phyloP scores from a whole-genome alignment of 1,284 basidiomycete genomes.

The Cutaneotrichosporon sp. region DNA sequence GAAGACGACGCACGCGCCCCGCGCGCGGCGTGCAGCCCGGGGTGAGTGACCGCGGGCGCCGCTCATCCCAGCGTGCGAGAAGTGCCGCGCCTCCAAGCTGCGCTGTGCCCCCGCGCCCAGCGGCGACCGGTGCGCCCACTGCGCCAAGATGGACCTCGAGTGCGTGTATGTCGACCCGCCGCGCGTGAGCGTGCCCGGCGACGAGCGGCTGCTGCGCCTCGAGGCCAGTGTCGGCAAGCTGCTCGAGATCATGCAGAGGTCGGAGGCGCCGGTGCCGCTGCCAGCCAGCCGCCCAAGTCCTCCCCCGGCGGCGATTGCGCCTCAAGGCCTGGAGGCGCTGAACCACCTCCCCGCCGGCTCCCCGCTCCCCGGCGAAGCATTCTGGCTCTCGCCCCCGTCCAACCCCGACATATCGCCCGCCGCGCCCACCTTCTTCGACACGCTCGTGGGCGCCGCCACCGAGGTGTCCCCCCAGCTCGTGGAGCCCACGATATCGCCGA shows the following conservation, averaged over 20 bases:
- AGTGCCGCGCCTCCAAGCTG: conserved; percentile 26
- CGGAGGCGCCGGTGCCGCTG: background rate
- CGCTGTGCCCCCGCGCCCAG: conserved; percentile 24
- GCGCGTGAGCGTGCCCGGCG: conserved; percentile 7
- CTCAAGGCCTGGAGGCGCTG: background rate
- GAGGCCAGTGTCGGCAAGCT: conserved; percentile 24
- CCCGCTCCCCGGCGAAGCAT: too few species aligned
- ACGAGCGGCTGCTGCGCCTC: conserved; percentile 15
- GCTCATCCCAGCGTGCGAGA: conserved; percentile 25
- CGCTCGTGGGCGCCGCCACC: conserved; percentile 7
- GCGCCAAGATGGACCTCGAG: conserved; percentile 16
- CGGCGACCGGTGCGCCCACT: conserved; percentile 24
- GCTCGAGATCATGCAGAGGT: conserved; percentile 30
- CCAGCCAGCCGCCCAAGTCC: background rate
- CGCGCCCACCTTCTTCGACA: conserved; percentile 1
- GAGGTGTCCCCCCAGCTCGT: background rate
- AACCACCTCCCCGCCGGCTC: background rate
- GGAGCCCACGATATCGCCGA: background rate
- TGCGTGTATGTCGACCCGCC: conserved; percentile 23
- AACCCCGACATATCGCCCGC: too few species aligned
- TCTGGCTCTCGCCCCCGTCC: too few species aligned
- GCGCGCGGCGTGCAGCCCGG: conserved; percentile 20
- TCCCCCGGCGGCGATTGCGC: too few species aligned
- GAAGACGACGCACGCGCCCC: conserved; percentile 11
- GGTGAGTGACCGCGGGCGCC: conserved; percentile 11